Evolutionary conservation across 2,329 filamentous ascomycete species (phyloP).

Genomic region (Penicillium sp.): DNA sequence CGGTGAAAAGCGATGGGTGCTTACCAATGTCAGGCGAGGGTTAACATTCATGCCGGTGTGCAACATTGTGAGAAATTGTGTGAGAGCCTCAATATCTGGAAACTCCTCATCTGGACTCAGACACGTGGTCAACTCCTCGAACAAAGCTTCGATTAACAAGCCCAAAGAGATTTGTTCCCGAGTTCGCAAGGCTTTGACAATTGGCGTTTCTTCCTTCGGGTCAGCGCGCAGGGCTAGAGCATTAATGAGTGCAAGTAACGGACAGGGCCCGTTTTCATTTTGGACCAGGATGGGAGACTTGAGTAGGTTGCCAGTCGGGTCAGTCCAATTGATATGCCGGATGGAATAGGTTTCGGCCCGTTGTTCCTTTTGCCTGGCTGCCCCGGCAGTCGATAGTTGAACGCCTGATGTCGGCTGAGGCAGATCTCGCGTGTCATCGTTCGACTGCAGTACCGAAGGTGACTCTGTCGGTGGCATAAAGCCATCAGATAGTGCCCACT

Average conservation of each 20-base stretch:
- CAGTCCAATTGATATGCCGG: slow-evolving; percentile 84
- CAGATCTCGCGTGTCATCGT: slow-evolving; percentile 4
- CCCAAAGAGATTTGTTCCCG: slow-evolving; percentile 86
- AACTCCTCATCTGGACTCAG: slow-evolving; percentile 65
- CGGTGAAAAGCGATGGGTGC: too few relatives aligned
- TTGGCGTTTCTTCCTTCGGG: slow-evolving; percentile 61
- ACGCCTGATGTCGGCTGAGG: slow-evolving; percentile 8
- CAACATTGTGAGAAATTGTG: slow-evolving; percentile 79
- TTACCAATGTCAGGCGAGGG: slow-evolving; percentile 70
- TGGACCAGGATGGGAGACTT: slow-evolving; percentile 87
- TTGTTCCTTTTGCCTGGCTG: slow-evolving; percentile 43
- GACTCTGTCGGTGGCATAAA: neutral
- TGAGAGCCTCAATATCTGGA: slow-evolving; percentile 84
- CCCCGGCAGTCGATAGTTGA: slow-evolving; percentile 30
- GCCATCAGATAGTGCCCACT: neutral
- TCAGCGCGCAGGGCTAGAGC: slow-evolving; percentile 81
- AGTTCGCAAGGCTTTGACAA: slow-evolving; percentile 72
- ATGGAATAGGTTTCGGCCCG: slow-evolving; percentile 82
- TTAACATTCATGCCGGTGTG: slow-evolving; percentile 99
- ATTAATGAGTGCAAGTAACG: slow-evolving; percentile 88
- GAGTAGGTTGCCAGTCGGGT: slow-evolving; percentile 63
- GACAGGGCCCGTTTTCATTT: slow-evolving; percentile 92
- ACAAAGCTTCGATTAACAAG: slow-evolving; percentile 79
- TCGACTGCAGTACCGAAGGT: neutral
- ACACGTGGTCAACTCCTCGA: slow-evolving; percentile 87